Conservation (phyloP, 768 basidiomycete species). For the Auricularia sp. region DNA sequence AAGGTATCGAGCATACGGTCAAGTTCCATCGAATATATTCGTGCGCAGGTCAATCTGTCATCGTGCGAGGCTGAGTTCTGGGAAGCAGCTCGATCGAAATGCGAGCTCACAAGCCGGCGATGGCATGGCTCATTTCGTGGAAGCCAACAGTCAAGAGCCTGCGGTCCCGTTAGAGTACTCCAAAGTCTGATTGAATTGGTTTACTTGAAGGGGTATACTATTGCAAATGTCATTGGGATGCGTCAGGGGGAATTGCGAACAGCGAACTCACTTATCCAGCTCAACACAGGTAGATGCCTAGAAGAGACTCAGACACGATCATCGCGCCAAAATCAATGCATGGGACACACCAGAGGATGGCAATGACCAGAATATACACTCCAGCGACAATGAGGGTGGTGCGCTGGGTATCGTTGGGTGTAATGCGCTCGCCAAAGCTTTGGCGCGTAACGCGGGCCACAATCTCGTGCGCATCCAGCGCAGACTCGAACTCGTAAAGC, state of each 20-base stretch:
- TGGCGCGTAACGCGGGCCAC: neutral
- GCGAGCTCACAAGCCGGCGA: constrained; percentile 45
- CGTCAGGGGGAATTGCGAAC: constrained; percentile 3
- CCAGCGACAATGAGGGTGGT: constrained; percentile 74
- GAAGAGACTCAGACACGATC: neutral
- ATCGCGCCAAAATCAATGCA: constrained; percentile 1
- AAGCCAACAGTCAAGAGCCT: constrained; percentile 81
- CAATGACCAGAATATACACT: constrained; percentile 62
- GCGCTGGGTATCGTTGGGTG: constrained; percentile 62
- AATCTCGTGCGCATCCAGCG: neutral
- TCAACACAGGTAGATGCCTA: constrained; percentile 73
- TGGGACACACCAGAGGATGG: constrained; percentile 59
- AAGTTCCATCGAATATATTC: constrained; percentile 73
- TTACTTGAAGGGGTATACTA: constrained; percentile 90
- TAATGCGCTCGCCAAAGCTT: constrained; percentile 21
- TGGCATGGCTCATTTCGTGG: constrained; percentile 89
- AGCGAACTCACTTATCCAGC: constrained; percentile 52
- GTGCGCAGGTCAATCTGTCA: constrained; percentile 59
- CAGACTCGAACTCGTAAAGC: neutral
- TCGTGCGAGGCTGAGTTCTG: neutral
- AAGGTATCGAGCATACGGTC: constrained; percentile 48
- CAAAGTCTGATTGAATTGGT: constrained; percentile 15
- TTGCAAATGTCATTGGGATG: neutral
- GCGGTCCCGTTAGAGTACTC: constrained; percentile 5
- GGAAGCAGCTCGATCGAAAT: neutral